Conservation (phyloP, 768 basidiomycete genomes). For the Cystoderma amianthinum region DNA sequence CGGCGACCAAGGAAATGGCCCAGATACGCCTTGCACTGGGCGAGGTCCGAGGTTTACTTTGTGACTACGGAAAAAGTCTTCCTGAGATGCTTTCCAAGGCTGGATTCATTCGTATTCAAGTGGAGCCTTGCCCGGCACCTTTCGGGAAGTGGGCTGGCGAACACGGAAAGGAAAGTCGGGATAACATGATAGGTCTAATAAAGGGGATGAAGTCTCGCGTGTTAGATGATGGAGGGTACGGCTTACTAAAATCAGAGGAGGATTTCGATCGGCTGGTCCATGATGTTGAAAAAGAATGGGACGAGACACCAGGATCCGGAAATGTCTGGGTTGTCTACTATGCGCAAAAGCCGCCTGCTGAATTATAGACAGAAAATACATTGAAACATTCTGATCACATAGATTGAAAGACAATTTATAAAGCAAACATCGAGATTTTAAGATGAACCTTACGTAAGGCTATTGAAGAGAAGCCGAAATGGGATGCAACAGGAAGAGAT, state of each 20-base stretch:
- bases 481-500: too few species aligned
- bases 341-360: neutral
- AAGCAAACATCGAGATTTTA: too few species aligned
- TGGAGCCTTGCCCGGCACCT: neutral
- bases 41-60: too few species aligned
- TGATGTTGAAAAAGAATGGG: neutral
- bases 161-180: neutral
- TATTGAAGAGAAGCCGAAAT: too few species aligned
- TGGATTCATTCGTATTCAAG: neutral
- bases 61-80: neutral
- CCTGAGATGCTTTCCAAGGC: neutral
- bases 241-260: neutral
- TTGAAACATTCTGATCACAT: too few species aligned
- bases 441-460: too few species aligned
- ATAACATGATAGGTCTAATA: neutral
- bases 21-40: too few species aligned
- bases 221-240: neutral
- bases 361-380: too few species aligned
- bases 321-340: neutral
- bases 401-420: too few species aligned
- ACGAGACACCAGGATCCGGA: neutral
- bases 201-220: neutral
- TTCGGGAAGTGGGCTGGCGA: neutral
- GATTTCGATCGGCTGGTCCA: neutral
- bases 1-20: too few species aligned